phyloP scores from a whole-genome alignment of 352 stramenopile genomes.

The Phytopythium boreale region DNA sequence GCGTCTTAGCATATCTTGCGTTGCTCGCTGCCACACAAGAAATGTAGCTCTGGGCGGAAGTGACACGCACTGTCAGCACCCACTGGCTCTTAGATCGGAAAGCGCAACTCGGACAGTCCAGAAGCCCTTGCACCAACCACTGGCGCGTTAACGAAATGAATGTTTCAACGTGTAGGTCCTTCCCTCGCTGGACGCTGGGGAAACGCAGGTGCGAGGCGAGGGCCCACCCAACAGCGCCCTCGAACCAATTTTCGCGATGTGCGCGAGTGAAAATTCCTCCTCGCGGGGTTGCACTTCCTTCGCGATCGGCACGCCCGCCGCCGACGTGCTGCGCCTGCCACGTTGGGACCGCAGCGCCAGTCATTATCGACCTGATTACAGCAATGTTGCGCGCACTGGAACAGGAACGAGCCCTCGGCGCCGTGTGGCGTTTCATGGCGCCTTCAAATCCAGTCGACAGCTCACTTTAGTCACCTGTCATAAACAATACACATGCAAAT shows the following conservation, averaged over 20 bases:
- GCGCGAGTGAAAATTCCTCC: background rate
- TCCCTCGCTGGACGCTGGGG: background rate
- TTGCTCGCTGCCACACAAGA: background rate
- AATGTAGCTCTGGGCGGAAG: background rate
- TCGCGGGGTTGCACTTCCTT: background rate
- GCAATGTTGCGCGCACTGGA: background rate
- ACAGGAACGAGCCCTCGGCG: background rate
- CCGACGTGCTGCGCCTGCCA: background rate
- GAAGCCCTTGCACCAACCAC: background rate
- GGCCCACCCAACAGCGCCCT: background rate
- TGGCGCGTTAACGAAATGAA: background rate
- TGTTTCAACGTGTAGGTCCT: background rate
- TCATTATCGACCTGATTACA: background rate
- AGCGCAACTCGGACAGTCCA: background rate
- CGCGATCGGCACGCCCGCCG: background rate
- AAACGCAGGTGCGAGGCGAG: background rate
- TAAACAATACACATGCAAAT: background rate
- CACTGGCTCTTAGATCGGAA: background rate
- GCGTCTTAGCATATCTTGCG: background rate
- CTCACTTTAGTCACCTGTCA: background rate
- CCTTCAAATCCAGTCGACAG: background rate
- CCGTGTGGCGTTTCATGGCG: background rate
- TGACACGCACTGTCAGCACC: too few species aligned
- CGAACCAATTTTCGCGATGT: background rate
- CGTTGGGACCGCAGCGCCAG: background rate